Conservation (phyloP, 169 alveolate species). For the Amoebophrya sp. region DNA sequence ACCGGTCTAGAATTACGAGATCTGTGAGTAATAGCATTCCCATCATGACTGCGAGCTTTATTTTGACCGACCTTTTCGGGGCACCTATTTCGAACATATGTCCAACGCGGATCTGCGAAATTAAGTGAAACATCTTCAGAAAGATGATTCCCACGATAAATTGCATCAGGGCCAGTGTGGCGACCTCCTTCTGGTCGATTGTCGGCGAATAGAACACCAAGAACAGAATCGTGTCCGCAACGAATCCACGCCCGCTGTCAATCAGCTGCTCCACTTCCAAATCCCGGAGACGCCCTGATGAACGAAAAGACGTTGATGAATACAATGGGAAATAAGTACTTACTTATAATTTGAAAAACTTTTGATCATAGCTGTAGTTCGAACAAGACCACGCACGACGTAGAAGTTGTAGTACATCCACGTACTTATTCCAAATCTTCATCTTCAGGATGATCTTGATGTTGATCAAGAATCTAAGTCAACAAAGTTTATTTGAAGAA, state of each 20-base stretch:
- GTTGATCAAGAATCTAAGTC: background rate
- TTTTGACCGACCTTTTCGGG: background rate
- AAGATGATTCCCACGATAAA: slow-evolving; percentile 58
- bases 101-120: slow-evolving; percentile 60
- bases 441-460: too few species aligned
- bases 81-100: background rate
- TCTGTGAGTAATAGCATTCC: slow-evolving; percentile 56
- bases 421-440: too few species aligned
- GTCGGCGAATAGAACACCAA: slow-evolving; percentile 69
- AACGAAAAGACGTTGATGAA: too few species aligned
- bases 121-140: slow-evolving; percentile 66
- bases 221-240: slow-evolving; percentile 70
- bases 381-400: background rate
- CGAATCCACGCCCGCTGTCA: slow-evolving; percentile 67
- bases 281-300: slow-evolving; percentile 37
- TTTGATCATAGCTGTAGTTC: background rate
- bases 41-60: slow-evolving; percentile 45
- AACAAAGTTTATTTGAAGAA: background rate
- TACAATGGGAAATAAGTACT: too few species aligned
- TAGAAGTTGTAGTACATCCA: background rate
- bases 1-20: slow-evolving; percentile 49
- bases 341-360: too few species aligned
- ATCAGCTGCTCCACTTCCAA: slow-evolving; percentile 58
- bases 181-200: slow-evolving; percentile 64
- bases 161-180: slow-evolving; percentile 58